A percentile compares a stretch with the other conserved stretches of the same genome.
Conservation (phyloP, 768 basidiomycete species). For the Serendipita indica region DNA sequence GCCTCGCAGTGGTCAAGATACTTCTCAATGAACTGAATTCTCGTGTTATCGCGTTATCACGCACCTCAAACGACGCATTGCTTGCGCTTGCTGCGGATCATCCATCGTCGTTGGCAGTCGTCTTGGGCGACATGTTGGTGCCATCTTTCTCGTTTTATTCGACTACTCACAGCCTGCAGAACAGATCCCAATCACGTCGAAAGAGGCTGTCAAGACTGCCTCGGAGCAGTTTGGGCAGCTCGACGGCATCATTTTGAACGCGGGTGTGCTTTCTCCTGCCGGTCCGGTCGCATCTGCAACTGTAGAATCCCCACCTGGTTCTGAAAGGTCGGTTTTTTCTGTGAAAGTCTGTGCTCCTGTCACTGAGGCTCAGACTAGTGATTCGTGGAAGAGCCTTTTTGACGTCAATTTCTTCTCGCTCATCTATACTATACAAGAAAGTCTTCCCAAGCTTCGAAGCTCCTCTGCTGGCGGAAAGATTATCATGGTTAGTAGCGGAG, state of each 20-base stretch:
- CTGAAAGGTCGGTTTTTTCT: not conserved
- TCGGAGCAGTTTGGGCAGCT: slow-evolving; percentile 42
- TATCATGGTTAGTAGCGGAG: slow-evolving; percentile 76
- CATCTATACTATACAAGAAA: slow-evolving; percentile 47
- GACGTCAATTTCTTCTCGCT: slow-evolving; percentile 84
- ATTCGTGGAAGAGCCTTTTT: slow-evolving; percentile 57
- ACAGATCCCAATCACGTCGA: slow-evolving; percentile 40
- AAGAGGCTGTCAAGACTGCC: slow-evolving; percentile 40
- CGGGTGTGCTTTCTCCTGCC: slow-evolving; percentile 55
- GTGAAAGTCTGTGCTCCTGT: too few relatives aligned
- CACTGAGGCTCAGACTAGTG: slow-evolving; percentile 33
- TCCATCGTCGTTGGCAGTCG: slow-evolving; percentile 30
- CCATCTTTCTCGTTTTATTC: not conserved
- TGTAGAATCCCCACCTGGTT: not conserved
- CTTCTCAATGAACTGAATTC: slow-evolving; percentile 49
- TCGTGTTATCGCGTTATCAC: slow-evolving; percentile 62
- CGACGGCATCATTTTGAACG: slow-evolving; percentile 73
- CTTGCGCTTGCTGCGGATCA: slow-evolving; percentile 31
- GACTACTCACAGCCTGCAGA: slow-evolving; percentile 25
- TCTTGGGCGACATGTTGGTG: slow-evolving; percentile 64
- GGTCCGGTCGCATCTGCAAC: not conserved
- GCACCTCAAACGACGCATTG: slow-evolving; percentile 54
- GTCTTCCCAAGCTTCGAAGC: slow-evolving; percentile 54
- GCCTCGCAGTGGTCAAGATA: slow-evolving; percentile 58
- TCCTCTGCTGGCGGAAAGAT: slow-evolving; percentile 46